A percentile compares a stretch with the other conserved stretches of the same genome.
Conservation (phyloP, 345 rosid species). For the Rhodamnia rubescens region DNA sequence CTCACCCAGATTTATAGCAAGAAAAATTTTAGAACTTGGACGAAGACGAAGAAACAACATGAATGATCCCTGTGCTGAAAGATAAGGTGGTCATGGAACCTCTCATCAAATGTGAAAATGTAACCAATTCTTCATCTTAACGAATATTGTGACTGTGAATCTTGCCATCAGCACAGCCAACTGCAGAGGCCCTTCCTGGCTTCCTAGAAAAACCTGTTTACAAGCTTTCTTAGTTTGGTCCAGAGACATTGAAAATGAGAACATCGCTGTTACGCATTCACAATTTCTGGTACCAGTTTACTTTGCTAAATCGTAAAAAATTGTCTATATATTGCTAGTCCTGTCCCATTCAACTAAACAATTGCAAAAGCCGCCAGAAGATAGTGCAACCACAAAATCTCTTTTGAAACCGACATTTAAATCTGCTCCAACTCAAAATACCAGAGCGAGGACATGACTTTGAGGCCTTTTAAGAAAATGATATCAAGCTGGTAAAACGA, state of each 20-base stretch:
- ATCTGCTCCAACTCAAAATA: not conserved
- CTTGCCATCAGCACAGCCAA: slow-evolving; percentile 92
- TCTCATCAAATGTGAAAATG: slow-evolving; percentile 66
- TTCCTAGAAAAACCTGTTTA: slow-evolving; percentile 69
- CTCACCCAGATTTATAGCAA: not conserved
- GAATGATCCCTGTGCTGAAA: slow-evolving; percentile 58
- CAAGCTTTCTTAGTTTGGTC: not conserved
- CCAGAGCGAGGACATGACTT: not conserved
- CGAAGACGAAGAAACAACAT: not conserved
- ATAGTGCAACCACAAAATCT: not conserved
- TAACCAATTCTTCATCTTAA: slow-evolving; percentile 59
- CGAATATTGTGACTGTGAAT: slow-evolving; percentile 78
- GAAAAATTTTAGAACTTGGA: not conserved
- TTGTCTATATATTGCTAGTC: too few relatives aligned
- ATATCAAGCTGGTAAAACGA: not conserved
- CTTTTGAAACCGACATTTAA: not conserved
- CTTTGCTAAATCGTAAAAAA: not conserved
- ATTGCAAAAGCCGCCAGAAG: not conserved
- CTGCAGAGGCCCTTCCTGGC: slow-evolving; percentile 72
- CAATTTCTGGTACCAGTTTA: not conserved
- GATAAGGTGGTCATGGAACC: slow-evolving; percentile 79
- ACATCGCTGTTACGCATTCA: not conserved
- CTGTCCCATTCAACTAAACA: too few relatives aligned
- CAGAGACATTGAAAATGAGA: not conserved
- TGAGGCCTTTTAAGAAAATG: not conserved